Conservation (phyloP, 495 filamentous ascomycete species). For the Cairneyella variabilis region DNA sequence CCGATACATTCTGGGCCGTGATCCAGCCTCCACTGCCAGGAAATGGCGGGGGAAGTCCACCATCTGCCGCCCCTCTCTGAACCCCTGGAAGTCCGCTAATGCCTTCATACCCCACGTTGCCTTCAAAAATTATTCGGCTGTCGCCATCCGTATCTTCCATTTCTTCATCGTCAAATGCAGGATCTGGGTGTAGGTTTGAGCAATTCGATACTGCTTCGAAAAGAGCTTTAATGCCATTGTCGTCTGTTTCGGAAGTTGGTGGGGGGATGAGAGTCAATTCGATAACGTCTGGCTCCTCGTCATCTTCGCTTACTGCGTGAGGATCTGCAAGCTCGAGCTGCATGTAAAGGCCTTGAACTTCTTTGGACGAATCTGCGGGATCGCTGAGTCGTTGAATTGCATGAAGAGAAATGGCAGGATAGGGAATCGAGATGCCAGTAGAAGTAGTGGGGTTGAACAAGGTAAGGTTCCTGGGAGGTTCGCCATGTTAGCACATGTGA, state of each 20-base stretch:
- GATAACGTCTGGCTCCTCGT: conserved; percentile 65
- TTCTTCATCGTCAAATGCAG: conserved; percentile 48
- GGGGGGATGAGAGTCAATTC: conserved; percentile 71
- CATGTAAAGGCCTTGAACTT: conserved; percentile 70
- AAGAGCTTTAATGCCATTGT: conserved; percentile 41
- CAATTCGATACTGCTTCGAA: conserved; percentile 82
- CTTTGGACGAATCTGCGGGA: conserved; percentile 29
- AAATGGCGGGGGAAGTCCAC: conserved; percentile 67
- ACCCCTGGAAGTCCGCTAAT: conserved; percentile 46
- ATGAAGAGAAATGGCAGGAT: conserved; percentile 84
- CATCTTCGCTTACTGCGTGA: conserved; percentile 39
- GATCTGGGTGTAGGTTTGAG: conserved; percentile 86
- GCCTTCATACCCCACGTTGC: conserved; percentile 37
- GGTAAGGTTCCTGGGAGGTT: conserved; percentile 74
- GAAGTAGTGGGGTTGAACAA: conserved; percentile 60
- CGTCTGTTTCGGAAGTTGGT: conserved; percentile 24
- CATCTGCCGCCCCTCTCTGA: conserved; percentile 36
- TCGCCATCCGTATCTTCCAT: conserved; percentile 49
- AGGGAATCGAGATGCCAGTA: conserved; percentile 74
- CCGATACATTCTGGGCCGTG: conserved; percentile 87
- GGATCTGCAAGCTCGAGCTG: conserved; percentile 60
- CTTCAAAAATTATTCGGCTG: conserved; percentile 55
- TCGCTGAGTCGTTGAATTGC: conserved; percentile 64
- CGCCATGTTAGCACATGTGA: too few relatives aligned
- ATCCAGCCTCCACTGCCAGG: conserved; percentile 93